Percentiles rank a stretch among this genome's conserved stretches.
Evolutionary conservation across 1,284 basidiomycete genomes (phyloP).

Genomic region (Ganoderma boninense): DNA sequence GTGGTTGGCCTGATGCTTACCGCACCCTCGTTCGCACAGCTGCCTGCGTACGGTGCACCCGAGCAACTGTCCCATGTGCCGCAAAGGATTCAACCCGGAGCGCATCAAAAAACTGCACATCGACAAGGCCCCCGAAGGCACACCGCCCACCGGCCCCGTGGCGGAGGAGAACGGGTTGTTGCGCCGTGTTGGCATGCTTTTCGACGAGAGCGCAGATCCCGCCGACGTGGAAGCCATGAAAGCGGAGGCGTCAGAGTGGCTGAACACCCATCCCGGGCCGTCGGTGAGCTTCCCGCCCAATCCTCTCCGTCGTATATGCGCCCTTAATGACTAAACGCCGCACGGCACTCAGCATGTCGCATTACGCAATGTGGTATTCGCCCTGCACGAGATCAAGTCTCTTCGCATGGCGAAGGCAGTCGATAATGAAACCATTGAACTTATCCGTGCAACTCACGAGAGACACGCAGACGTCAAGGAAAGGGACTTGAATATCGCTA

Average conservation of each 20-base stretch:
- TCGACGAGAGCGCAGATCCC: conserved; percentile 50
- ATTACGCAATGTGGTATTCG: conserved; percentile 34
- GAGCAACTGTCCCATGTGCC: conserved; percentile 68
- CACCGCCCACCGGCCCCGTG: conserved; percentile 18
- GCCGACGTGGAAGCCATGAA: conserved; percentile 53
- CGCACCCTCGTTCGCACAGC: conserved; percentile 39
- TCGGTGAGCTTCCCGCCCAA: conserved; percentile 10
- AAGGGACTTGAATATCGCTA: conserved; percentile 45
- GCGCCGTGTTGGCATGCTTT: conserved; percentile 55
- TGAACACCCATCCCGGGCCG: conserved; percentile 39
- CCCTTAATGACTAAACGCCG: not conserved
- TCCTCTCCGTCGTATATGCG: conserved; percentile 9
- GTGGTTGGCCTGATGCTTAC: conserved; percentile 7
- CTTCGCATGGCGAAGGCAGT: conserved; percentile 17
- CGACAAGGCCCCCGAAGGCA: conserved; percentile 44
- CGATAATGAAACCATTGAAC: conserved; percentile 29
- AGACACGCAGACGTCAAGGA: conserved; percentile 44
- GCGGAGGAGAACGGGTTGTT: conserved; percentile 47
- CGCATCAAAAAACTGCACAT: conserved; percentile 69
- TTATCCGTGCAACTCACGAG: conserved; percentile 38
- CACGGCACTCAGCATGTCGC: conserved; percentile 29
- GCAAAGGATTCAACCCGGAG: conserved; percentile 60
- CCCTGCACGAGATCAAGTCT: conserved; percentile 32
- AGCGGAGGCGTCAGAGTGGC: conserved; percentile 56
- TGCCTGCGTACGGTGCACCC: conserved; percentile 60